These are phyloP conservation scores for Lipomyces starkeyi DNA, from an alignment of 805 yeast genomes.

Conservation along the genomic window DNA sequence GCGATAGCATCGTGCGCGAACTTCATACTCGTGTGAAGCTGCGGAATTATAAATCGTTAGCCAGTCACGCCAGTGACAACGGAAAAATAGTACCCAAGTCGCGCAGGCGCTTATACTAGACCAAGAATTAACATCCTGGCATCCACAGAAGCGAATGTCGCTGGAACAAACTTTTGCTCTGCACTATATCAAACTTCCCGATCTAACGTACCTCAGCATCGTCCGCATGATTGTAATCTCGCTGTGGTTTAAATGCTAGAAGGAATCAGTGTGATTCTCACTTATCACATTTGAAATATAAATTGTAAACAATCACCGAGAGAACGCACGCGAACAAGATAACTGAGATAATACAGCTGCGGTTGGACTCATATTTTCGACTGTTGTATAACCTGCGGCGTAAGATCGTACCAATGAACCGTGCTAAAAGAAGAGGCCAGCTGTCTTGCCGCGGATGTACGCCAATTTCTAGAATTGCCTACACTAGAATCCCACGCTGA, in stretches of 20 bases:
- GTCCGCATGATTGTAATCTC: conserved; percentile 50
- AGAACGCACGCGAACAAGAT: conserved; percentile 26
- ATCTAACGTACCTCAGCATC: conserved; percentile 40
- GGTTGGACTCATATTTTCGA: conserved; percentile 21
- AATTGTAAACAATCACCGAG: background rate
- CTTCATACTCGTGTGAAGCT: conserved; percentile 71
- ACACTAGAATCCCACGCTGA: too few species aligned
- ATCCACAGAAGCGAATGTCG: background rate
- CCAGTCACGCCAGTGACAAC: background rate
- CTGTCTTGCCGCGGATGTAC: too few species aligned
- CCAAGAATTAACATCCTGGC: background rate
- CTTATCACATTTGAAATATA: background rate
- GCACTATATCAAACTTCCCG: background rate
- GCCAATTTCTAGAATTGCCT: too few species aligned
- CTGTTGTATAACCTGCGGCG: background rate
- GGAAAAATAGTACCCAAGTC: conserved; percentile 44
- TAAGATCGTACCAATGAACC: background rate
- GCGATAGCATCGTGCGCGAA: conserved; percentile 59
- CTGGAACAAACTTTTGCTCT: background rate
- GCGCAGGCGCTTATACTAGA: conserved; percentile 65
- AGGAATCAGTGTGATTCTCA: background rate
- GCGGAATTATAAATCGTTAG: background rate
- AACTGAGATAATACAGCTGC: background rate
- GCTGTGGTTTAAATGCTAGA: conserved; percentile 35
- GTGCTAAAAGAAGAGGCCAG: background rate